Evolutionary conservation across 2,329 filamentous ascomycete species (phyloP).

Genomic region (Monilinia aucupariae): DNA sequence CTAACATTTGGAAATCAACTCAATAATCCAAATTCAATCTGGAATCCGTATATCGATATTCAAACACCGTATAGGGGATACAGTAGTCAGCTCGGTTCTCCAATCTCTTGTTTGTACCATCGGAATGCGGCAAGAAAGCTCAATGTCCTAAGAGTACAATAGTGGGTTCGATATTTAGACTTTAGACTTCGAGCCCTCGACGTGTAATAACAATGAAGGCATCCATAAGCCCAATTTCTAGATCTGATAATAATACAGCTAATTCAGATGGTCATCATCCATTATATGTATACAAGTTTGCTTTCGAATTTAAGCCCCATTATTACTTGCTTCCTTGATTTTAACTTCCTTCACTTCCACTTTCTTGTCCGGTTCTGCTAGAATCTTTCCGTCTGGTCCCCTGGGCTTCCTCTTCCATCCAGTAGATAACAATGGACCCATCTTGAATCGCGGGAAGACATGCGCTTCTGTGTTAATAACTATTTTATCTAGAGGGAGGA

Average conservation of each 20-base stretch:
- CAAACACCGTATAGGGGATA: neutral
- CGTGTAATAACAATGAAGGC: neutral
- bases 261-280: slow-evolving; percentile 11
- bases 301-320: neutral
- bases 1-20: neutral
- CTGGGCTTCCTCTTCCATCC: slow-evolving; percentile 72
- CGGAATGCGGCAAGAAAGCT: neutral
- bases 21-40: neutral
- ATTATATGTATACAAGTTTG: slow-evolving; percentile 22
- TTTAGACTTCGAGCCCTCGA: neutral
- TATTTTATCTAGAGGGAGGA: slow-evolving; percentile 78
- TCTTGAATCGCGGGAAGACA: slow-evolving; percentile 78
- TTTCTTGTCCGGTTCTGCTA: slow-evolving; percentile 26
- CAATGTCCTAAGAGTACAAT: neutral
- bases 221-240: neutral
- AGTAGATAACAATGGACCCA: slow-evolving; percentile 69
- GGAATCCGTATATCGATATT: neutral
- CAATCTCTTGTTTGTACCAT: neutral
- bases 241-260: slow-evolving; percentile 16
- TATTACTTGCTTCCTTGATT: slow-evolving; percentile 22
- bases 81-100: neutral
- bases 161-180: neutral
- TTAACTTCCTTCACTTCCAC: slow-evolving; percentile 17
- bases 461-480: slow-evolving; percentile 98
- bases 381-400: slow-evolving; percentile 36